Percentiles rank a stretch among this genome's conserved stretches.
phyloP scores from a whole-genome alignment of 805 yeast species.

The Saturnispora zaruensis region DNA sequence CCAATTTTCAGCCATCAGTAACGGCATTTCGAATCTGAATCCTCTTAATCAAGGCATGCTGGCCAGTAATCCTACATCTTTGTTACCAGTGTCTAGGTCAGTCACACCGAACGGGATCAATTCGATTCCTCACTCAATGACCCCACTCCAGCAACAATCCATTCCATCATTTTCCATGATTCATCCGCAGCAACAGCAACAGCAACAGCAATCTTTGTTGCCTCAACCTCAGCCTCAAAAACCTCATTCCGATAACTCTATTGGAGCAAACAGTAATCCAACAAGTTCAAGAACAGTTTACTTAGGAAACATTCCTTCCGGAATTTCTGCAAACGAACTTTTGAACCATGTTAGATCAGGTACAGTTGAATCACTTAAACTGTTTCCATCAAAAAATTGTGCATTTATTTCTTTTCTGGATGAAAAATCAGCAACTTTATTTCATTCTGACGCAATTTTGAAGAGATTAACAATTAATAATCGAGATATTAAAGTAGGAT shows the following conservation, averaged over 20 bases:
- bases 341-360: constrained; percentile 90
- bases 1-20: constrained; percentile 5
- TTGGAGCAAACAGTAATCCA: not conserved
- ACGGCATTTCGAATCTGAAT: not conserved
- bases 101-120: constrained; percentile 7
- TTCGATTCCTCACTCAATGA: constrained; percentile 7
- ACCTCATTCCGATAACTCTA: not conserved
- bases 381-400: constrained; percentile 79
- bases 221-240: constrained; percentile 8
- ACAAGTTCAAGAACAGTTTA: constrained; percentile 71
- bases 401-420: constrained; percentile 87
- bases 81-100: constrained; percentile 3
- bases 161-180: not conserved
- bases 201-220: not conserved
- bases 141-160: constrained; percentile 5
- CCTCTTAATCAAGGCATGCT: not conserved
- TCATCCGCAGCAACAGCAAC: constrained; percentile 1
- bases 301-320: constrained; percentile 80
- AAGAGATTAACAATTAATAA: constrained; percentile 74
- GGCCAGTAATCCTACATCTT: not conserved
- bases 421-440: constrained; percentile 78
- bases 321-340: constrained; percentile 69
- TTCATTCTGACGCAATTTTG: constrained; percentile 88
- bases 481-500: constrained; percentile 78
- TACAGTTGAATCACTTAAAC: constrained; percentile 67